phyloP scores from a whole-genome alignment of 2,329 filamentous ascomycete genomes.

The Clathrospora elynae region DNA sequence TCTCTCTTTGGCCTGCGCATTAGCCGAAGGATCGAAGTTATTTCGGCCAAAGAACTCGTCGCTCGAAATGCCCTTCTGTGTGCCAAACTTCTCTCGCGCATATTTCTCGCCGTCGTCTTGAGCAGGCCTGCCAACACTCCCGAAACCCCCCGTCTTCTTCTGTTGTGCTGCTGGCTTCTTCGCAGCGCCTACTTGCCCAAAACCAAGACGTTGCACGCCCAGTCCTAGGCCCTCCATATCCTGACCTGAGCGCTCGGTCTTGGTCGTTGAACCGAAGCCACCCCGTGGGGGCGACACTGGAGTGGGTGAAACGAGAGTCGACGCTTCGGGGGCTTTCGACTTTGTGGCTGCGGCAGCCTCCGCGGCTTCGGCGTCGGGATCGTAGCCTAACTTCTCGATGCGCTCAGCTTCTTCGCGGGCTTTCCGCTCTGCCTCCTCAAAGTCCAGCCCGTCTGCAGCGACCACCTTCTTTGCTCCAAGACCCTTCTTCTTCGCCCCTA shows the following conservation, averaged over 20 bases:
- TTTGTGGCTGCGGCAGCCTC: slow-evolving; percentile 40
- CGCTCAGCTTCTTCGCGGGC: slow-evolving; percentile 97
- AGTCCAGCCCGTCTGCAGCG: slow-evolving; percentile 72
- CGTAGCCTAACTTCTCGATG: slow-evolving; percentile 93
- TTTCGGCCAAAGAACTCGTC: slow-evolving; percentile 98
- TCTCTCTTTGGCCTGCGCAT: slow-evolving; percentile 83
- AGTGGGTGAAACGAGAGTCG: slow-evolving; percentile 73
- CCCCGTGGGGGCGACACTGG: slow-evolving; percentile 70
- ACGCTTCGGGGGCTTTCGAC: slow-evolving; percentile 54
- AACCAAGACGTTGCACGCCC: slow-evolving; percentile 83
- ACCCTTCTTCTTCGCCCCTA: slow-evolving; percentile 73
- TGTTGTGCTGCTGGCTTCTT: slow-evolving; percentile 62
- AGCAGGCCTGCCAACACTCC: slow-evolving; percentile 76
- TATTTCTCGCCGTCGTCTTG: slow-evolving; percentile 77
- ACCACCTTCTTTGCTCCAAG: slow-evolving; percentile 73
- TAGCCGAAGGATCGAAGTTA: slow-evolving; percentile 76
- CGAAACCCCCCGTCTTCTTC: slow-evolving; percentile 87
- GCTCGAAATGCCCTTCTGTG: slow-evolving; percentile 93
- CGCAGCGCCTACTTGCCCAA: slow-evolving; percentile 76
- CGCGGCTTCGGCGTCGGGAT: slow-evolving; percentile 78
- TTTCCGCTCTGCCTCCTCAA: slow-evolving; percentile 95
- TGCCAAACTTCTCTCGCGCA: slow-evolving; percentile 85
- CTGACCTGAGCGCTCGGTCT: slow-evolving; percentile 63
- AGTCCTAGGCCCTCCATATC: slow-evolving; percentile 90
- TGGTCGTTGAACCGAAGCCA: slow-evolving; percentile 65